Evolutionary conservation across 2,329 filamentous ascomycete genomes (phyloP).

Genomic region (Blastomyces emzantsi): DNA sequence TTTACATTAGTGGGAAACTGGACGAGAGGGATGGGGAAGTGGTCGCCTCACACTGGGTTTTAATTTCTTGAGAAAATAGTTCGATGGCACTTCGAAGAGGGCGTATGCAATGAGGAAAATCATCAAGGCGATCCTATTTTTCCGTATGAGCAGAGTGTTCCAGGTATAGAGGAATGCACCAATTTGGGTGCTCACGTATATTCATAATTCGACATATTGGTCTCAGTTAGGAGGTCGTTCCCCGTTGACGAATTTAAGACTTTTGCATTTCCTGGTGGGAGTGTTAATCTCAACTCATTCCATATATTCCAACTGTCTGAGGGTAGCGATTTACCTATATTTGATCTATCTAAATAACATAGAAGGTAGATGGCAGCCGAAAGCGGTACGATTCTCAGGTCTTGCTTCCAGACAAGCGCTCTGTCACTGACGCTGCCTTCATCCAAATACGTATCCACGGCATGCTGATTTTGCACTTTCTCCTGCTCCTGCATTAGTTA

Average conservation of each 20-base stretch:
- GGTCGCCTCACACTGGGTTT: slow-evolving; percentile 31
- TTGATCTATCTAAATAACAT: slow-evolving; percentile 58
- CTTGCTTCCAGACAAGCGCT: slow-evolving; percentile 49
- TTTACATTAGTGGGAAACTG: not conserved
- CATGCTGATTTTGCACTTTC: not conserved
- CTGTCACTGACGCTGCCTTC: slow-evolving; percentile 6
- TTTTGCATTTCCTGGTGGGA: slow-evolving; percentile 47
- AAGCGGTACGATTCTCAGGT: slow-evolving; percentile 54
- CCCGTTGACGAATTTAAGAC: slow-evolving; percentile 53
- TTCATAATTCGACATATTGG: slow-evolving; percentile 52
- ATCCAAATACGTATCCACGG: not conserved
- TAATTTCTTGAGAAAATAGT: slow-evolving; percentile 43
- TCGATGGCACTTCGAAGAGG: slow-evolving; percentile 44
- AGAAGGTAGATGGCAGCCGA: slow-evolving; percentile 57
- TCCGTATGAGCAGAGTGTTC: slow-evolving; percentile 10
- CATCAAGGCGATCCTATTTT: slow-evolving; percentile 37
- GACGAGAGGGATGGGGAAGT: not conserved
- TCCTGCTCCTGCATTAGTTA: not conserved
- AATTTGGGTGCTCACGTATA: slow-evolving; percentile 40
- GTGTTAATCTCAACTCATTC: not conserved
- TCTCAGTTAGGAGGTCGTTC: slow-evolving; percentile 55
- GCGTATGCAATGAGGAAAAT: slow-evolving; percentile 42
- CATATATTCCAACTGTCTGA: not conserved
- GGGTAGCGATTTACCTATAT: slow-evolving; percentile 45
- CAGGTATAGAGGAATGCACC: not conserved